These are phyloP conservation scores for Tilletia walkeri DNA, from an alignment of 1,284 basidiomycete genomes.

Conservation along the genomic window DNA sequence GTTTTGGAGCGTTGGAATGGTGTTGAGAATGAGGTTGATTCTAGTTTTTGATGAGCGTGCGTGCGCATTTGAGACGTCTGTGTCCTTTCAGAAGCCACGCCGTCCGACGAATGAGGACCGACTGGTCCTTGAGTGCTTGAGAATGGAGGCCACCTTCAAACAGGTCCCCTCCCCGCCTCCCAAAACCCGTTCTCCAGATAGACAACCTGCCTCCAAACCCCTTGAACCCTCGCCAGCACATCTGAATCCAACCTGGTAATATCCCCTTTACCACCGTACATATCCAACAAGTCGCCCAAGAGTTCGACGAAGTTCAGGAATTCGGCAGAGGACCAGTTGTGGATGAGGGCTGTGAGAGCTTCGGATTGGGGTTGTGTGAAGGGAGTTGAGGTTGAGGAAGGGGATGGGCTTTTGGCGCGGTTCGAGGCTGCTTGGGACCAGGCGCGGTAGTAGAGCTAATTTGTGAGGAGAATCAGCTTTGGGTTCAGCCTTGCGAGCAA, in stretches of 20 bases:
- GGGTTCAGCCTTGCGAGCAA: too few species aligned
- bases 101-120: too few species aligned
- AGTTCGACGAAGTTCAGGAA: slow-evolving; percentile 66
- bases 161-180: slow-evolving; percentile 17
- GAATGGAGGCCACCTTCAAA: too few species aligned
- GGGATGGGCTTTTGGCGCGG: slow-evolving; percentile 7
- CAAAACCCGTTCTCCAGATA: slow-evolving; percentile 21
- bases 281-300: slow-evolving; percentile 63
- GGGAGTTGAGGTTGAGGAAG: neutral
- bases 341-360: slow-evolving; percentile 18
- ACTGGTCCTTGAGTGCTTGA: too few species aligned
- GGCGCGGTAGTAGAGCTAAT: slow-evolving; percentile 66
- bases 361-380: neutral
- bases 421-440: slow-evolving; percentile 61
- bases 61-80: too few species aligned
- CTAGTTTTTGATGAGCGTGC: too few species aligned
- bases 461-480: too few species aligned
- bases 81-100: too few species aligned
- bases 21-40: too few species aligned
- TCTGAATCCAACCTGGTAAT: neutral
- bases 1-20: too few species aligned
- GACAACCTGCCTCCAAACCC: slow-evolving; percentile 18
- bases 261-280: slow-evolving; percentile 23
- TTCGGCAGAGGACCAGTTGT: slow-evolving; percentile 67
- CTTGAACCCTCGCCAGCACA: neutral